Evolutionary conservation across 2,329 filamentous ascomycete species (phyloP), one percentile per base, ranked within the genome.

Genomic region (Scolecobasidium constrictum): DNA sequence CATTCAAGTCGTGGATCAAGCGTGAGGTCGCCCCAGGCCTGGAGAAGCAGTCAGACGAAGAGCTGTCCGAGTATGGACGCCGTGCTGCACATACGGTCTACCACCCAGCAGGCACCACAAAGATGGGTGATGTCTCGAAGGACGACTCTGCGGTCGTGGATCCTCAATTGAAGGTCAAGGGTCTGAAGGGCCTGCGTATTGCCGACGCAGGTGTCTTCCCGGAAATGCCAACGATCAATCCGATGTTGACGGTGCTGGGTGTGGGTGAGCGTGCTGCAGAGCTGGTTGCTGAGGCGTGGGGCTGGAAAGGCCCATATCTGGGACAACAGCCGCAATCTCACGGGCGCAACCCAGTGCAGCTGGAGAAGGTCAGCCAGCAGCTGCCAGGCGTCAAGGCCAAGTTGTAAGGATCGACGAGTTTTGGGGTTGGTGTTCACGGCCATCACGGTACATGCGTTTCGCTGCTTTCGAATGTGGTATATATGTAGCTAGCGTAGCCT

Each of bases 181-280:
- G 84, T 1, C 63, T 93, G 49, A 76, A 78, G 66, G 77, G 76
- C 21, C 63, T 93, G 45, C 75, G 86, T 45, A 86, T 94, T 51
- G 85, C 85, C 1, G 86, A 94, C 60, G 86, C 86, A 0, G 85
- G 86, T 54, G 76, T 94, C 40, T 94, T 94, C 69, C 87, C 86
- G 0, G 83, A 83, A 47, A 93, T 94, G 77, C 73, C 83, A 36
- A 83, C 75, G 42, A 82, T 92, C 59, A 94, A 94, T 67, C 86
- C 85, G 46, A 92, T 94, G 87, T 67, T 94, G 56, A 94, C 86
- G 1, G 86, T 94, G 4, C 63, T 94, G 56, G 81, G 77, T 42
- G 77, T 93, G 53, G 87, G 84, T 5, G 87, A 94, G 75, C 73
- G 83, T 45, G 81, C 78, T 4, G 87, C 87, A 0, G 87, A 94